Base-by-base conservation (phyloP, 768 basidiomycete genomes). In the Russula vinacea region DNA sequence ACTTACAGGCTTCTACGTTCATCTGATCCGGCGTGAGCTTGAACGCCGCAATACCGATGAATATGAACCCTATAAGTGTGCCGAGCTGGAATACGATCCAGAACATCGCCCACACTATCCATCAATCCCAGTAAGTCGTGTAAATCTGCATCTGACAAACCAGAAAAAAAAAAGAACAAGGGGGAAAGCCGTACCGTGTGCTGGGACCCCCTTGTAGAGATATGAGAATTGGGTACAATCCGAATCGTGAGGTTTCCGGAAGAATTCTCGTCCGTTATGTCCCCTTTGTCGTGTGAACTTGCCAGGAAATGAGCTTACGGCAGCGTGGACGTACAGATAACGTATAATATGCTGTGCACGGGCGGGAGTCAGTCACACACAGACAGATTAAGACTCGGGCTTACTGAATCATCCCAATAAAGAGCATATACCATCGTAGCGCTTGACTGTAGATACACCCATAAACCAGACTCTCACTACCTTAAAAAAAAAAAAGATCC, bases 251-350 rank as follows among this genome's bases (percentile, higher is more conserved):
- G 87, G 82, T 78, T 96, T 96, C 72, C 94, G 91, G 76, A 95
- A 97, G 77, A 95, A 92, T 90, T 83, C 72, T 98, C 94, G 73
- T 98, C 95, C 50, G 92, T 85, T 51, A 95, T 88, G 72, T 98
- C 94, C 94, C 91, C 91, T 93, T 70, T 10, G 3, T 6, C 3
- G 17, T 24, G 47, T 55, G 44, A 56, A 64, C 16, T 32, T 52
- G 13, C 29, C 26, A 8, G 16, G 33, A 22, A 49, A 51, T 22
- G 19, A 13, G 14, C 8, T 29, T 33, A 32, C 24, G 53, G 50
- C 22, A 32, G 32, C 19, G 40, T 32, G 47, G 24, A 77, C 88
- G 72, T 68, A 91, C 94, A 96, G 60, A 97, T 82, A 51, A 92
- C 92, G 70, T 92, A 98, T 62, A 95, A 85, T 55, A 87, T 80